phyloP scores from a whole-genome alignment of 1,139 yeast species.

The Meyerozyma athensensis region DNA sequence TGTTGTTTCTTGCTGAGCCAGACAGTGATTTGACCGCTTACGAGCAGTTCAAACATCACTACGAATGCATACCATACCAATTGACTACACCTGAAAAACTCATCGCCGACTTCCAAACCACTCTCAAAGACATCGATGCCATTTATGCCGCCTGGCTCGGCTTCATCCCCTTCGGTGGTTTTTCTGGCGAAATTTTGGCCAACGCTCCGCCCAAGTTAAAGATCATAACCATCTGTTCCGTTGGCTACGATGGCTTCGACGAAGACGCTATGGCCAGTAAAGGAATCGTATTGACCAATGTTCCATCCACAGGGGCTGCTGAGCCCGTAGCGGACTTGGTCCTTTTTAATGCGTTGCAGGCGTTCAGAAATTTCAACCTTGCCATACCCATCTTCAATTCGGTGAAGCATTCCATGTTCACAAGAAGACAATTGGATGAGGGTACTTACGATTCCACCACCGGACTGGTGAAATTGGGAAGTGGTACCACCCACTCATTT shows the following conservation, averaged over 20 bases:
- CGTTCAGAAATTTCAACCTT: slow-evolving; percentile 56
- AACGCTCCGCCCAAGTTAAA: slow-evolving; percentile 49
- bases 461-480: slow-evolving; percentile 28
- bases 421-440: slow-evolving; percentile 37
- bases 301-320: slow-evolving; percentile 57
- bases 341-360: slow-evolving; percentile 51
- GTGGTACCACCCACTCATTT: slow-evolving; percentile 27
- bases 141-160: slow-evolving; percentile 66
- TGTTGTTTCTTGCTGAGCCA: slow-evolving; percentile 43
- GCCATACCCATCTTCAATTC: slow-evolving; percentile 39
- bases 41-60: slow-evolving; percentile 30
- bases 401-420: slow-evolving; percentile 34
- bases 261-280: slow-evolving; percentile 27
- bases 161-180: slow-evolving; percentile 46
- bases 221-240: slow-evolving; percentile 62
- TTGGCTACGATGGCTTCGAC: slow-evolving; percentile 65
- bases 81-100: slow-evolving; percentile 40
- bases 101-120: slow-evolving; percentile 29
- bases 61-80: slow-evolving; percentile 40
- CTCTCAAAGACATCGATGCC: slow-evolving; percentile 43
- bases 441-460: slow-evolving; percentile 28
- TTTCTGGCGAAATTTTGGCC: slow-evolving; percentile 42
- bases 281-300: slow-evolving; percentile 58
- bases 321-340: slow-evolving; percentile 80
- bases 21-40: slow-evolving; percentile 34